A percentile compares a stretch with the other conserved stretches of the same genome.
These are phyloP conservation scores for Globisporangium carolinianum DNA, from an alignment of 352 stramenopile species.

Conservation along the genomic window DNA sequence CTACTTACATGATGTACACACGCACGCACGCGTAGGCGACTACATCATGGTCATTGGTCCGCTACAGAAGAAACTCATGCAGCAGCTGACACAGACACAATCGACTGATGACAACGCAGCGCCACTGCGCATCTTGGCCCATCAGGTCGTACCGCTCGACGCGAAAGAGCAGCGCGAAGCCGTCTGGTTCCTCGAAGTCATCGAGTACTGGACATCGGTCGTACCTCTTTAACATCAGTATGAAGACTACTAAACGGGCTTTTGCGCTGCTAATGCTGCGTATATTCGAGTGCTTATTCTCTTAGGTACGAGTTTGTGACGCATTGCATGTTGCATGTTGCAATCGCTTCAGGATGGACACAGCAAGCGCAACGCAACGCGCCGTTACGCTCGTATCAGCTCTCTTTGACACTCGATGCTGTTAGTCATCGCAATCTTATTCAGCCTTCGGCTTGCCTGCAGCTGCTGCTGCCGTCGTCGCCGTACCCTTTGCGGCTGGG, in stretches of 20 bases:
- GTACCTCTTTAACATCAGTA: constrained; percentile 7
- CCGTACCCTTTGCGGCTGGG: constrained; percentile 15
- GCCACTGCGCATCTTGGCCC: constrained; percentile 30
- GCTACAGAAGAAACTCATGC: constrained; percentile 30
- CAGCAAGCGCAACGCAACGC: too few species aligned
- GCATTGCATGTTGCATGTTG: too few species aligned
- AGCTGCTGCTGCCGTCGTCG: constrained; percentile 14
- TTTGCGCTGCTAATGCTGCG: too few species aligned
- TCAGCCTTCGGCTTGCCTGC: constrained; percentile 39
- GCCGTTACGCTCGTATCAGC: neutral
- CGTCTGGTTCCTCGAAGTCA: constrained; percentile 65
- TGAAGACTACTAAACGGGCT: neutral
- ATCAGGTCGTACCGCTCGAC: constrained; percentile 54
- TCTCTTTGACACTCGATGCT: neutral
- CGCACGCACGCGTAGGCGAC: constrained; percentile 19
- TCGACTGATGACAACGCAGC: constrained; percentile 4
- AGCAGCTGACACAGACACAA: constrained; percentile 9
- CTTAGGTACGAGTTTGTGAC: neutral
- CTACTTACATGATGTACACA: neutral
- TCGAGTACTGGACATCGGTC: constrained; percentile 61
- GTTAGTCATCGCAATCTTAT: constrained; percentile 11
- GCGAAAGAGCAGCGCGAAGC: constrained; percentile 51
- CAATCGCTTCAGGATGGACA: too few species aligned
- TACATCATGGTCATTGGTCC: constrained; percentile 79
- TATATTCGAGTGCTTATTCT: neutral